These are phyloP conservation scores for Hygrophoropsis aurantiaca DNA, from an alignment of 768 basidiomycete species.

Conservation along the genomic window DNA sequence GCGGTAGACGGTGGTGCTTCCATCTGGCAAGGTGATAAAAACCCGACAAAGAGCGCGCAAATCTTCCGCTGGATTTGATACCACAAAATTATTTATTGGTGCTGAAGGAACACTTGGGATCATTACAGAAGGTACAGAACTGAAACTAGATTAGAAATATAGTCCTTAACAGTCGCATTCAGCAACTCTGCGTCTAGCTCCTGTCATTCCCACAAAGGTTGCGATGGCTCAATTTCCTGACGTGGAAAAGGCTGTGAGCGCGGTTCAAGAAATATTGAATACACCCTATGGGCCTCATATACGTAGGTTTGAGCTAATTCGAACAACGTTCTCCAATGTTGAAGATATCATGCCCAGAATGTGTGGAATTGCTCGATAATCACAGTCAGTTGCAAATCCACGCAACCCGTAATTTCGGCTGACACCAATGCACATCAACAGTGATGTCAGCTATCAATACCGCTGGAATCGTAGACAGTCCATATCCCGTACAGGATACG, in stretches of 20 bases:
- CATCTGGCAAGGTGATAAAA: constrained; percentile 83
- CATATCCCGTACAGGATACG: constrained; percentile 72
- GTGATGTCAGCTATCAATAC: constrained; percentile 79
- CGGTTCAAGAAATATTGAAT: constrained; percentile 79
- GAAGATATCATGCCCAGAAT: constrained; percentile 49
- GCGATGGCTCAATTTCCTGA: constrained; percentile 86
- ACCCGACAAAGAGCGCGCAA: constrained; percentile 79
- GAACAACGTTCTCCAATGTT: neutral
- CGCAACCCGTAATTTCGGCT: neutral
- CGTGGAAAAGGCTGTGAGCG: constrained; percentile 73
- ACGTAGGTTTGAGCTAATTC: constrained; percentile 50
- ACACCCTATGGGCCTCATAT: constrained; percentile 68
- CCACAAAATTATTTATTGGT: constrained; percentile 86
- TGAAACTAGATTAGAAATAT: neutral
- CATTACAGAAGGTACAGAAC: constrained; percentile 70
- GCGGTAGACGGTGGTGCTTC: constrained; percentile 76
- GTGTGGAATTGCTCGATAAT: constrained; percentile 85
- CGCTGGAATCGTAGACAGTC: constrained; percentile 56
- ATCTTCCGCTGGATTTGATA: constrained; percentile 85
- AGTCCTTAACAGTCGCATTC: constrained; percentile 3
- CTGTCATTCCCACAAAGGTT: constrained; percentile 78
- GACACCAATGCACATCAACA: constrained; percentile 23
- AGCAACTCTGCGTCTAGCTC: constrained; percentile 84
- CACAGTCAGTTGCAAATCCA: constrained; percentile 58
- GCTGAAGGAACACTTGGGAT: constrained; percentile 90